A percentile compares a stretch with the other conserved stretches of the same genome.
Conservation (phyloP, 768 basidiomycete species). For the Albatrellus ellisii region DNA sequence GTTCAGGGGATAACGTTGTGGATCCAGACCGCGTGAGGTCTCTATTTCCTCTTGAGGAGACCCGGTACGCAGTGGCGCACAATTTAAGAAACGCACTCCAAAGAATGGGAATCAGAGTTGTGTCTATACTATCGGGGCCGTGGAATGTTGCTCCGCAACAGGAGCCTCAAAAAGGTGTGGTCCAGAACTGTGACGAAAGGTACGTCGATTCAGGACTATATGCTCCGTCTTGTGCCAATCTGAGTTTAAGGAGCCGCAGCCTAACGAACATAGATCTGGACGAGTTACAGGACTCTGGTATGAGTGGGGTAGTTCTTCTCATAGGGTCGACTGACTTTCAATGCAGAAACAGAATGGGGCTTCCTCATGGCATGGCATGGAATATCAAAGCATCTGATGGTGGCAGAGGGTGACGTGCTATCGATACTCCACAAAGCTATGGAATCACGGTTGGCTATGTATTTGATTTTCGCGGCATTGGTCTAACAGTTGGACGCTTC, state of each 20-base stretch:
- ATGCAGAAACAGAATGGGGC: background rate
- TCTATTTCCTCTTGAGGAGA: constrained; percentile 4
- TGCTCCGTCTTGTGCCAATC: too few species aligned
- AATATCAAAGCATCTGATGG: constrained; percentile 6
- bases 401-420: constrained; percentile 5
- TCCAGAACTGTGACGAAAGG: background rate
- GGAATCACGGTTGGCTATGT: constrained; percentile 8
- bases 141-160: background rate
- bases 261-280: too few species aligned
- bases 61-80: constrained; percentile 7
- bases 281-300: too few species aligned
- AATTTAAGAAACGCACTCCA: constrained; percentile 11
- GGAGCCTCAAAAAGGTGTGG: background rate
- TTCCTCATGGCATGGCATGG: too few species aligned
- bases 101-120: constrained; percentile 14
- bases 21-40: background rate
- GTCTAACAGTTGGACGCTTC: background rate
- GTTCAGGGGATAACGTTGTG: background rate
- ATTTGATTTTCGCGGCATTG: background rate
- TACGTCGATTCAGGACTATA: background rate
- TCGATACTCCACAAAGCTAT: constrained; percentile 5
- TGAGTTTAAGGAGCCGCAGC: too few species aligned
- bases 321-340: background rate
- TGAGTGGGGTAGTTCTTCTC: background rate
- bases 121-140: constrained; percentile 1